Conservation (phyloP, 192 early-diverging fungal genomes). For the Coemansia sp. region DNA sequence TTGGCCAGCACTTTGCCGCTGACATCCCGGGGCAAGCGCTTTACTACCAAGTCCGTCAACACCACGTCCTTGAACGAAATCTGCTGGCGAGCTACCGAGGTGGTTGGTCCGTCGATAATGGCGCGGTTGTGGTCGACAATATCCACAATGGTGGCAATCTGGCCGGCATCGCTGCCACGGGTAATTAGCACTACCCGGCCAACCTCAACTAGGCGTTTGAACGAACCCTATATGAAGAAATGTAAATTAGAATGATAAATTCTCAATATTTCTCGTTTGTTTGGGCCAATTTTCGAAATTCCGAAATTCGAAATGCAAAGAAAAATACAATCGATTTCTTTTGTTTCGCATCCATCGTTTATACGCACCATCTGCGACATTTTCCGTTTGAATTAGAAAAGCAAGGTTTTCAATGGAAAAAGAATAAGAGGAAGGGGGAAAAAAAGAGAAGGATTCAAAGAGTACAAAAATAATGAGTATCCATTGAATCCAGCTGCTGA, state of each 20-base stretch:
- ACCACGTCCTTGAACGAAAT: slow-evolving; percentile 86
- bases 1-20: slow-evolving; percentile 74
- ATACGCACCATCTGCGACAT: too few species aligned
- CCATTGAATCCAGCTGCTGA: too few species aligned
- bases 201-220: slow-evolving; percentile 94
- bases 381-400: not conserved
- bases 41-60: slow-evolving; percentile 86
- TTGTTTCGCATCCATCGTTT: too few species aligned
- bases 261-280: too few species aligned
- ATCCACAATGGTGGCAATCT: slow-evolving; percentile 98
- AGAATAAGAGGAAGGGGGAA: not conserved
- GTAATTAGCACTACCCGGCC: slow-evolving; percentile 97
- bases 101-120: slow-evolving; percentile 96
- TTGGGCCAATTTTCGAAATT: too few species aligned
- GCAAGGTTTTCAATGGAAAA: not conserved
- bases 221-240: slow-evolving; percentile 51
- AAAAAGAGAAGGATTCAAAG: too few species aligned
- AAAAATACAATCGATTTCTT: too few species aligned
- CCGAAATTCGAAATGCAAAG: too few species aligned
- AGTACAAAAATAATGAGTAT: too few species aligned
- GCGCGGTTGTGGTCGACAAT: slow-evolving; percentile 99
- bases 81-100: slow-evolving; percentile 83
- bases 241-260: not conserved
- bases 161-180: slow-evolving; percentile 91
- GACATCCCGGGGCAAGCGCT: slow-evolving; percentile 78